Evolutionary conservation across 805 yeast genomes (phyloP).

Genomic region (Zygoascus ofunaensis): DNA sequence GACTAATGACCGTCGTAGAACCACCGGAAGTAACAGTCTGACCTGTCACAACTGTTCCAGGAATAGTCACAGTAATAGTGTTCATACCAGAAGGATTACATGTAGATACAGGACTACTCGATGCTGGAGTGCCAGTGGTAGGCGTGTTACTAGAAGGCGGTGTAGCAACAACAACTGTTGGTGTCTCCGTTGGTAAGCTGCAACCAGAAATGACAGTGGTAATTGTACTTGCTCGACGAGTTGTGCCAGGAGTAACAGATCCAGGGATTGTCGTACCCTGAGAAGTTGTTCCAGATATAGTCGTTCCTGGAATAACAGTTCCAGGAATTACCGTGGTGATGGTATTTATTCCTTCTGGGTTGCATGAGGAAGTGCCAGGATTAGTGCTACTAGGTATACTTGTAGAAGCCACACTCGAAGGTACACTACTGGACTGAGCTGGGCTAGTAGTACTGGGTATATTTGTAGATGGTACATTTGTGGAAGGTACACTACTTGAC

Average conservation of each 20-base stretch:
- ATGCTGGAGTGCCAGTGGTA: neutral
- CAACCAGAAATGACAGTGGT: slow-evolving; percentile 6
- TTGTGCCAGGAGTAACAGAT: slow-evolving; percentile 11
- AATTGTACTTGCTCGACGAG: slow-evolving; percentile 8
- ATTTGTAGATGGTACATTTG: neutral
- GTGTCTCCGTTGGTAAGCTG: slow-evolving; percentile 9
- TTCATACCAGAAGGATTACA: slow-evolving; percentile 11
- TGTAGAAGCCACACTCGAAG: slow-evolving; percentile 1
- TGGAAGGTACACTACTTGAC: neutral
- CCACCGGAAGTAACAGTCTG: slow-evolving; percentile 6
- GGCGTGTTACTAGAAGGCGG: neutral
- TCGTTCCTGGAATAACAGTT: neutral
- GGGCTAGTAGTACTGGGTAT: slow-evolving; percentile 2
- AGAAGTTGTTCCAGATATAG: slow-evolving; percentile 13
- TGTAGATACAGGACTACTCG: neutral
- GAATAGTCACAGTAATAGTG: slow-evolving; percentile 9
- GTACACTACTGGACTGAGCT: slow-evolving; percentile 1
- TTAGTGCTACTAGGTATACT: slow-evolving; percentile 10
- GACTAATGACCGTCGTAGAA: slow-evolving; percentile 6
- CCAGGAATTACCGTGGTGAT: slow-evolving; percentile 5
- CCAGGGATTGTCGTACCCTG: slow-evolving; percentile 2
- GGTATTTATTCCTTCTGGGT: neutral
- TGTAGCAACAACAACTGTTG: neutral
- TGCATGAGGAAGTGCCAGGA: slow-evolving; percentile 7
- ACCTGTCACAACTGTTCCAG: slow-evolving; percentile 12